Evolutionary conservation across 192 early-diverging fungal genomes (phyloP).

Genomic region (Podila epicladia): DNA sequence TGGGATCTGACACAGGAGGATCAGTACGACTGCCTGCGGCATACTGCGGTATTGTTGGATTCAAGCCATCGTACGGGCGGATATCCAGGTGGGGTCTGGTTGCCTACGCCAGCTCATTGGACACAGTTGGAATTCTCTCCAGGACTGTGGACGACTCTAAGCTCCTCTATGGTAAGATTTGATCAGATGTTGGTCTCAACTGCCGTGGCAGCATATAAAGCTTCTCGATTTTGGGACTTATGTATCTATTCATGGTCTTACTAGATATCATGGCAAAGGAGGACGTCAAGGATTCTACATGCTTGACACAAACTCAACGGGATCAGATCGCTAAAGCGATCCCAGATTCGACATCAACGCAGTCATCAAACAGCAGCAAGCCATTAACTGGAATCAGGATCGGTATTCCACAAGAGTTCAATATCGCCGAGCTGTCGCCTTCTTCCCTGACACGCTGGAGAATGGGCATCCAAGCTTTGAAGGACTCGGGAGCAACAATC

Average conservation of each 20-base stretch:
- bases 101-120: slow-evolving; percentile 87
- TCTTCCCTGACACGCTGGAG: slow-evolving; percentile 68
- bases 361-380: not conserved
- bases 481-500: slow-evolving; percentile 70
- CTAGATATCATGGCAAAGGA: slow-evolving; percentile 62
- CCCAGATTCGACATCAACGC: not conserved
- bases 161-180: slow-evolving; percentile 64
- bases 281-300: slow-evolving; percentile 73
- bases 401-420: slow-evolving; percentile 69
- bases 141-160: slow-evolving; percentile 65
- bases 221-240: not conserved
- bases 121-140: slow-evolving; percentile 87
- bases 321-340: slow-evolving; percentile 12
- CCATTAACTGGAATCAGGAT: slow-evolving; percentile 16
- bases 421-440: slow-evolving; percentile 74
- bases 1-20: slow-evolving; percentile 96
- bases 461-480: slow-evolving; percentile 63
- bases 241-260: not conserved
- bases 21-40: slow-evolving; percentile 93
- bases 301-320: slow-evolving; percentile 27
- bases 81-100: slow-evolving; percentile 87
- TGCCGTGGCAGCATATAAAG: not conserved
- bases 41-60: slow-evolving; percentile 93
- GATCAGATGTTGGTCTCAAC: not conserved
- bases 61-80: slow-evolving; percentile 92